Evolutionary conservation across 2,329 filamentous ascomycete species (phyloP).

Genomic region (Daldinia sp.): DNA sequence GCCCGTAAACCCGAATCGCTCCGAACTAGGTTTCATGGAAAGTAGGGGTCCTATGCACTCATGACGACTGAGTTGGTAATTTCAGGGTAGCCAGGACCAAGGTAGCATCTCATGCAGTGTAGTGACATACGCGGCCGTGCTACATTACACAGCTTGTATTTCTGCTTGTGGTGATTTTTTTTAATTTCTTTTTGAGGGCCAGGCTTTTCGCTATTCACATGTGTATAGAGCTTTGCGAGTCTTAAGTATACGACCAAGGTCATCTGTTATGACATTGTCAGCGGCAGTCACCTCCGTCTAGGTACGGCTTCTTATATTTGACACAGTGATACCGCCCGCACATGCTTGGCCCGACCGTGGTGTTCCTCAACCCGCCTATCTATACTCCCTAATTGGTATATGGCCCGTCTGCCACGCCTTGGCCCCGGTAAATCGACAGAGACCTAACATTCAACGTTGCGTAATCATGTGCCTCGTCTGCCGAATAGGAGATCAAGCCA

Average conservation of each 20-base stretch:
- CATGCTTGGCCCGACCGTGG: not conserved
- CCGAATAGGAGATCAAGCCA: not conserved
- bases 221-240: not conserved
- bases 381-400: not conserved
- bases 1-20: not conserved
- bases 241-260: not conserved
- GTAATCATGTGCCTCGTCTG: not conserved
- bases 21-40: not conserved
- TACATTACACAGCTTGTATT: not conserved
- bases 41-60: not conserved
- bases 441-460: not conserved
- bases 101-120: not conserved
- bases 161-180: not conserved
- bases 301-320: not conserved
- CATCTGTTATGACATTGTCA: not conserved
- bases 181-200: no score
- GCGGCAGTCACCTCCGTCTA: not conserved
- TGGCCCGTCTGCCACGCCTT: not conserved
- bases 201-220: not conserved
- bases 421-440: not conserved
- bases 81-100: not conserved
- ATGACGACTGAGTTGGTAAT: not conserved
- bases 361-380: not conserved
- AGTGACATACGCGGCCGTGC: not conserved
- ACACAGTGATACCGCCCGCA: not conserved